Evolutionary conservation across 768 basidiomycete genomes (phyloP).

Genomic region (Plicaturopsis crispa): DNA sequence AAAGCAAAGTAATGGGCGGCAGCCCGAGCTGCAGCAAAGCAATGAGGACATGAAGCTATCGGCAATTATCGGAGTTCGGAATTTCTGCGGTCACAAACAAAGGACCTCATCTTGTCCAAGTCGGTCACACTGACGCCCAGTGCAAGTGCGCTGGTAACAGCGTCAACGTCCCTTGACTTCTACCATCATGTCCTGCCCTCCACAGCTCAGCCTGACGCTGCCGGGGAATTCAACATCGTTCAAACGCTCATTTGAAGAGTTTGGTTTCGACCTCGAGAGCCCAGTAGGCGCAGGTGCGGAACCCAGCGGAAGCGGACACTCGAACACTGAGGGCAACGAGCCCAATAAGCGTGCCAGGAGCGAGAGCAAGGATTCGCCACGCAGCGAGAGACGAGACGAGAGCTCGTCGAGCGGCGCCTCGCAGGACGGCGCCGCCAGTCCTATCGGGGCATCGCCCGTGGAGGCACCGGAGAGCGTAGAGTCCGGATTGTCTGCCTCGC

Average conservation of each 20-base stretch:
- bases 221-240: constrained; percentile 45
- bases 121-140: too few species aligned
- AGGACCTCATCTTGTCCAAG: too few species aligned
- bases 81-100: too few species aligned
- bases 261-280: constrained; percentile 48
- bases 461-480: neutral
- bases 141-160: too few species aligned
- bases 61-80: too few species aligned
- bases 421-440: constrained; percentile 20
- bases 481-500: neutral
- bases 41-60: too few species aligned
- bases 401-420: constrained; percentile 32
- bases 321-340: constrained; percentile 29
- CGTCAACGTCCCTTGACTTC: too few species aligned
- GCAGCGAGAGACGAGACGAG: constrained; percentile 26
- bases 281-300: constrained; percentile 21
- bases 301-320: constrained; percentile 18
- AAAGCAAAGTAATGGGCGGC: too few species aligned
- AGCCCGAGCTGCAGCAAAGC: too few species aligned
- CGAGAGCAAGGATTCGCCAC: constrained; percentile 36
- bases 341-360: constrained; percentile 55
- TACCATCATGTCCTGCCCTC: constrained; percentile 29
- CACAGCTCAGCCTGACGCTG: constrained; percentile 46
- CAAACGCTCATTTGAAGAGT: constrained; percentile 54
- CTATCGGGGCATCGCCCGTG: neutral